Evolutionary conservation across 1,284 basidiomycete genomes (phyloP).

Genomic region (Moesziomyces sp.): DNA sequence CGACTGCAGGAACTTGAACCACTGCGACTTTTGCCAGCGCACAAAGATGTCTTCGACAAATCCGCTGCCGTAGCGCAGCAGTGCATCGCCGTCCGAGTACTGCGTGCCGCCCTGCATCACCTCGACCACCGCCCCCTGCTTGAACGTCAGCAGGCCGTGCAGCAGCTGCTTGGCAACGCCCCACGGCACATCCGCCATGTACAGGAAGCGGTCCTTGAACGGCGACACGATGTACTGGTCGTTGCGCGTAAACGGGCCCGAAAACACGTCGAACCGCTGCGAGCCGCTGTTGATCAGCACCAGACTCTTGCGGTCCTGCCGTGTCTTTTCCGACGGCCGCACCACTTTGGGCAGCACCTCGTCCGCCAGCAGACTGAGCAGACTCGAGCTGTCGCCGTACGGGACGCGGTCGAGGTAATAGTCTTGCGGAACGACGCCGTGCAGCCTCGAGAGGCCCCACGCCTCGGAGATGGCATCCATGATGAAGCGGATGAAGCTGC

Average conservation of each 20-base stretch:
- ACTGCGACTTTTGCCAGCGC: constrained; percentile 48
- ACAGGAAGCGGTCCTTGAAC: constrained; percentile 62
- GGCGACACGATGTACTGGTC: constrained; percentile 65
- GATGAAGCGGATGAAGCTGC: constrained; percentile 52
- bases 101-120: constrained; percentile 40
- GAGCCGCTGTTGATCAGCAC: constrained; percentile 64
- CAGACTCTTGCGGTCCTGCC: constrained; percentile 46
- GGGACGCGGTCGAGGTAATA: constrained; percentile 63
- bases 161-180: constrained; percentile 51
- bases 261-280: constrained; percentile 63
- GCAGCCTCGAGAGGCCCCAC: constrained; percentile 61
- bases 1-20: constrained; percentile 39
- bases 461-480: constrained; percentile 59
- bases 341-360: constrained; percentile 63
- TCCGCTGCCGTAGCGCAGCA: constrained; percentile 28
- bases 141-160: constrained; percentile 37
- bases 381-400: constrained; percentile 46
- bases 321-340: constrained; percentile 50
- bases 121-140: constrained; percentile 43
- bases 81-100: constrained; percentile 34
- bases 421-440: constrained; percentile 62
- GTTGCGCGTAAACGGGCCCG: constrained; percentile 62
- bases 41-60: constrained; percentile 46
- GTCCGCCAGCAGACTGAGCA: constrained; percentile 56
- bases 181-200: constrained; percentile 59